Conservation (phyloP, 108 stramenopile species). For the Aurantiochytrium sp. region DNA sequence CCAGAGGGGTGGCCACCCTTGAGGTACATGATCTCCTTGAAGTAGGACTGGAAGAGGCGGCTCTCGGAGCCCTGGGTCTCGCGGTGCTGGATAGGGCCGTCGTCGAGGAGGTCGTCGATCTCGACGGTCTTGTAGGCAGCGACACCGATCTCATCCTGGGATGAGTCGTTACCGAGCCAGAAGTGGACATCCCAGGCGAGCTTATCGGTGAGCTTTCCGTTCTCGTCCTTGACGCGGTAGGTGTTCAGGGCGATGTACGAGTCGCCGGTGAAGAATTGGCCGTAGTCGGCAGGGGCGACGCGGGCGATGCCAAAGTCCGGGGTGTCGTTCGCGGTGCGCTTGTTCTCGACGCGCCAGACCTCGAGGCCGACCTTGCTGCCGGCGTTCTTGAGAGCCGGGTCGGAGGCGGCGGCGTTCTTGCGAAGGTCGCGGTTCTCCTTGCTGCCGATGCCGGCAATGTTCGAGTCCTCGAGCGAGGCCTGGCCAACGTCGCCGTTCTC, state of each 20-base stretch:
- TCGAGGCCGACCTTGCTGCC: conserved; percentile 43
- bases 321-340: conserved; percentile 36
- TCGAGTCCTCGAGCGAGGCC: conserved; percentile 21
- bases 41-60: conserved; percentile 47
- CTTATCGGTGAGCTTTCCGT: not conserved
- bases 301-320: conserved; percentile 48
- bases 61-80: conserved; percentile 75
- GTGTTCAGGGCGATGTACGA: conserved; percentile 72
- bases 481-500: conserved; percentile 18
- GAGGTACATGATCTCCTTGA: conserved; percentile 62
- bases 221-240: conserved; percentile 20
- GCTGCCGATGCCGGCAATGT: not conserved
- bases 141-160: conserved; percentile 79
- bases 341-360: conserved; percentile 77
- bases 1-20: conserved; percentile 77
- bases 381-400: not conserved
- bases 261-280: conserved; percentile 74
- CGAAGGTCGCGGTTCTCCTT: not conserved
- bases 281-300: conserved; percentile 51
- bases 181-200: conserved; percentile 63
- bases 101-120: conserved; percentile 74
- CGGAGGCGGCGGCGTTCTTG: conserved; percentile 7
- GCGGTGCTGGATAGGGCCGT: conserved; percentile 73
- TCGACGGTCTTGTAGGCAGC: conserved; percentile 86
- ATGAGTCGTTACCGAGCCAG: conserved; percentile 72